Conservation (phyloP, 768 basidiomycete genomes). For the Nevesoporus exiguus region DNA sequence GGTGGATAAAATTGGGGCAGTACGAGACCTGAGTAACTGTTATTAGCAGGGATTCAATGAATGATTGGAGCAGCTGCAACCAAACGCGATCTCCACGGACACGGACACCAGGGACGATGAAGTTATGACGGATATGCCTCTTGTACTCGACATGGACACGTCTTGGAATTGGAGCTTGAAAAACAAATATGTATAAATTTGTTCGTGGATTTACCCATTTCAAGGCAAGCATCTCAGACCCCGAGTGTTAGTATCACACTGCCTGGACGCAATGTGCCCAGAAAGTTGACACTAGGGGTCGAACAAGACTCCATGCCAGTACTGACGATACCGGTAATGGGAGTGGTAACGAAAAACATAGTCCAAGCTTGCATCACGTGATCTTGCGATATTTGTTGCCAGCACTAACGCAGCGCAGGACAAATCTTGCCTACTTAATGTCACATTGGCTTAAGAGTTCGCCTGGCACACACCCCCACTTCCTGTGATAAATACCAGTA, state of each 20-base stretch:
- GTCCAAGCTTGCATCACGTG: background rate
- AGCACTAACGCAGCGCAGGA: background rate
- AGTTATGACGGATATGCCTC: background rate
- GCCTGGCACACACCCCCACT: background rate
- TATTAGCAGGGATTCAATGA: too few species aligned
- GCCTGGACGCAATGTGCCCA: background rate
- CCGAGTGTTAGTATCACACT: background rate
- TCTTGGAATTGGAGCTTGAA: background rate
- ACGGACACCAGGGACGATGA: too few species aligned
- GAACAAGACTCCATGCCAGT: too few species aligned
- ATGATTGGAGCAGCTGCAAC: background rate
- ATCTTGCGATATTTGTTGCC: too few species aligned
- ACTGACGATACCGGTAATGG: too few species aligned
- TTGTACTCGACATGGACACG: background rate
- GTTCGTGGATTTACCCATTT: background rate
- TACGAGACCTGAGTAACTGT: background rate
- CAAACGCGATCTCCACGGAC: background rate
- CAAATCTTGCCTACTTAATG: background rate
- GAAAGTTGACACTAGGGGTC: too few species aligned
- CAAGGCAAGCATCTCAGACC: background rate
- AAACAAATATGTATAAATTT: background rate
- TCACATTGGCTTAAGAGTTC: background rate
- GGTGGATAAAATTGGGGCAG: background rate
- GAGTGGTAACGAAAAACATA: too few species aligned
- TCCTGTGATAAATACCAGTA: constrained; percentile 3